phyloP scores from a whole-genome alignment of 1,284 basidiomycete species.

The Ustilago esculenta region DNA sequence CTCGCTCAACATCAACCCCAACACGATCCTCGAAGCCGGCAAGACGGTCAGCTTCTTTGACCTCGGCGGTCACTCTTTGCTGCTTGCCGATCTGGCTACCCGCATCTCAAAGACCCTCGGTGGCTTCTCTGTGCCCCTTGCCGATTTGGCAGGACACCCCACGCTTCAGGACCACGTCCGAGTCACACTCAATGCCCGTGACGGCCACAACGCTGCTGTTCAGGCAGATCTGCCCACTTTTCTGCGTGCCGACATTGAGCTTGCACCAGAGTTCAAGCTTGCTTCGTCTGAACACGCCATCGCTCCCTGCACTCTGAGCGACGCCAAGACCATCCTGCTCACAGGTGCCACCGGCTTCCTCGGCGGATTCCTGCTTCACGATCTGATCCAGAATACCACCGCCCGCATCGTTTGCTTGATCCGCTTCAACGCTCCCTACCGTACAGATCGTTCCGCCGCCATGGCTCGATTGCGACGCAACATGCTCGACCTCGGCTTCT shows the following conservation, averaged over 20 bases:
- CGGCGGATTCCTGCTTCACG: slow-evolving; percentile 64
- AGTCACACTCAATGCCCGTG: slow-evolving; percentile 54
- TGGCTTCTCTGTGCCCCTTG: slow-evolving; percentile 63
- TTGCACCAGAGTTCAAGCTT: slow-evolving; percentile 59
- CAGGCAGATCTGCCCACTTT: slow-evolving; percentile 66
- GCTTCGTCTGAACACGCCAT: slow-evolving; percentile 14
- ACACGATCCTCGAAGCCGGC: slow-evolving; percentile 48
- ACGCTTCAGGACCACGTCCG: slow-evolving; percentile 61
- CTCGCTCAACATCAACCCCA: slow-evolving; percentile 57
- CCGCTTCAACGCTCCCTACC: slow-evolving; percentile 61
- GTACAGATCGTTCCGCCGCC: slow-evolving; percentile 60
- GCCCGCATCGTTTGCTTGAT: slow-evolving; percentile 66
- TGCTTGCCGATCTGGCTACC: slow-evolving; percentile 61
- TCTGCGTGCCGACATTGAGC: slow-evolving; percentile 54
- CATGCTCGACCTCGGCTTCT: slow-evolving; percentile 66
- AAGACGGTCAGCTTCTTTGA: slow-evolving; percentile 61
- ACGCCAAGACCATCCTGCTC: slow-evolving; percentile 61
- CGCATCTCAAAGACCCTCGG: slow-evolving; percentile 59
- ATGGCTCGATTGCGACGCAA: slow-evolving; percentile 64
- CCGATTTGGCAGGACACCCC: slow-evolving; percentile 55
- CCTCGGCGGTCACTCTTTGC: slow-evolving; percentile 65
- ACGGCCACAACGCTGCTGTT: slow-evolving; percentile 62
- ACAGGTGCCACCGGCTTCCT: slow-evolving; percentile 67
- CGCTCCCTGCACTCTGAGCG: slow-evolving; percentile 34
- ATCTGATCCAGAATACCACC: slow-evolving; percentile 58